Percentiles rank a stretch among this genome's conserved stretches.
Evolutionary conservation across 352 stramenopile species (phyloP).

Genomic region (Phytopythium boreale): DNA sequence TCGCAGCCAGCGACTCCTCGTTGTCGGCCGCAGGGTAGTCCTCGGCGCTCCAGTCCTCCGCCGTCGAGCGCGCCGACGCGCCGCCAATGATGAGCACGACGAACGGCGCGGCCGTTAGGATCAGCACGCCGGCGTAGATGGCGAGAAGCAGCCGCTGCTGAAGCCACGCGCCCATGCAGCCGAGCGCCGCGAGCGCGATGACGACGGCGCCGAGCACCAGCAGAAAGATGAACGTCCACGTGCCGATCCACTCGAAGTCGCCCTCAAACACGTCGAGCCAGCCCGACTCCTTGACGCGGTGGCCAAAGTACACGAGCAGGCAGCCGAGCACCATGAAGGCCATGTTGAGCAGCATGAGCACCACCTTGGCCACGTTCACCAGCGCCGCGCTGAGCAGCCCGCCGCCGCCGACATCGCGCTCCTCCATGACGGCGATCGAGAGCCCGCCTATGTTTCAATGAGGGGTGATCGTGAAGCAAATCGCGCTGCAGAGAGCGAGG

Average conservation of each 20-base stretch:
- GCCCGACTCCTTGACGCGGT: slow-evolving; percentile 55
- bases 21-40: slow-evolving; percentile 43
- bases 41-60: slow-evolving; percentile 34
- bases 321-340: slow-evolving; percentile 72
- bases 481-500: neutral
- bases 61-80: slow-evolving; percentile 52
- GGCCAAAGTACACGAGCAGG: slow-evolving; percentile 81
- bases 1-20: slow-evolving; percentile 51
- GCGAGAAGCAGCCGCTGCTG: slow-evolving; percentile 67
- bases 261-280: slow-evolving; percentile 75
- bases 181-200: slow-evolving; percentile 56
- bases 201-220: slow-evolving; percentile 69
- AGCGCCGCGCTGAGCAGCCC: slow-evolving; percentile 47
- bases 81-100: slow-evolving; percentile 59
- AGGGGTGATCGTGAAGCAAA: neutral
- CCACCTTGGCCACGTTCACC: slow-evolving; percentile 73
- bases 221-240: slow-evolving; percentile 60
- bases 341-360: slow-evolving; percentile 84
- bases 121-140: slow-evolving; percentile 64
- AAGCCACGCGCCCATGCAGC: slow-evolving; percentile 68
- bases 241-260: slow-evolving; percentile 65
- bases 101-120: slow-evolving; percentile 61
- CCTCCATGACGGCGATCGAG: slow-evolving; percentile 42
- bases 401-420: slow-evolving; percentile 32
- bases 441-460: slow-evolving; percentile 12